These are phyloP conservation scores for Wallacemonas sp. DNA, from an alignment of 208 protist genomes.

Conservation along the genomic window DNA sequence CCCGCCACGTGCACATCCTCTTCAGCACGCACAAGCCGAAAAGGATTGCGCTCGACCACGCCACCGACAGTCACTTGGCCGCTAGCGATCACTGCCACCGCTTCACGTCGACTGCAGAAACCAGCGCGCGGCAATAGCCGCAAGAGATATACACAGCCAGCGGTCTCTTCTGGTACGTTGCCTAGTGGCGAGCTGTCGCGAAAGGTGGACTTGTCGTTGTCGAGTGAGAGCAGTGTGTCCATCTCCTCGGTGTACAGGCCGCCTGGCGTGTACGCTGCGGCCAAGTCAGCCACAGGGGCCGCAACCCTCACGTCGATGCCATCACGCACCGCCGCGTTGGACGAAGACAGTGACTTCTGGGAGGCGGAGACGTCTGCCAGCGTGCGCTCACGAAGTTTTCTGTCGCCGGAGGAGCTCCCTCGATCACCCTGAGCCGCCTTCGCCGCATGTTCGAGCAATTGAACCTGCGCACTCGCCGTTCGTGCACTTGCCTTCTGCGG, in stretches of 20 bases:
- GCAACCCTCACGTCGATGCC: not conserved
- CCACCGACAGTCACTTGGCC: conserved; percentile 86
- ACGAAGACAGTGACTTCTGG: not conserved
- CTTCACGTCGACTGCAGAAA: conserved; percentile 82
- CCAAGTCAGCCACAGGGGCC: not conserved
- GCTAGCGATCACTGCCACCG: conserved; percentile 61
- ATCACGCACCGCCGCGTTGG: not conserved
- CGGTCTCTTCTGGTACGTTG: not conserved
- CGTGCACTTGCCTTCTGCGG: not conserved
- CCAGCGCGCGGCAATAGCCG: conserved; percentile 75
- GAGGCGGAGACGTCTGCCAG: not conserved
- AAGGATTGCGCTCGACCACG: conserved; percentile 83
- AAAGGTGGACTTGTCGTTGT: not conserved
- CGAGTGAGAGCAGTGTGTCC: conserved; percentile 5
- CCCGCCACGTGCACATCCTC: conserved; percentile 76
- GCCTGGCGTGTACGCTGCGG: conserved; percentile 24
- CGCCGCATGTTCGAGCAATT: not conserved
- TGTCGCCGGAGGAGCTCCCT: too few relatives aligned
- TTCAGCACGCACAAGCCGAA: conserved; percentile 65
- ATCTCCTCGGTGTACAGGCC: not conserved
- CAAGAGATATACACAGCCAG: conserved; percentile 59
- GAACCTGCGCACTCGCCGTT: not conserved
- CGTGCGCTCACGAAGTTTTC: not conserved
- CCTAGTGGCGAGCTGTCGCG: too few relatives aligned
- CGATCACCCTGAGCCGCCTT: not conserved